A percentile compares a stretch with the other conserved stretches of the same genome.
Conservation (phyloP, 2,329 filamentous ascomycete genomes). For the Trichophaea hybrida region DNA sequence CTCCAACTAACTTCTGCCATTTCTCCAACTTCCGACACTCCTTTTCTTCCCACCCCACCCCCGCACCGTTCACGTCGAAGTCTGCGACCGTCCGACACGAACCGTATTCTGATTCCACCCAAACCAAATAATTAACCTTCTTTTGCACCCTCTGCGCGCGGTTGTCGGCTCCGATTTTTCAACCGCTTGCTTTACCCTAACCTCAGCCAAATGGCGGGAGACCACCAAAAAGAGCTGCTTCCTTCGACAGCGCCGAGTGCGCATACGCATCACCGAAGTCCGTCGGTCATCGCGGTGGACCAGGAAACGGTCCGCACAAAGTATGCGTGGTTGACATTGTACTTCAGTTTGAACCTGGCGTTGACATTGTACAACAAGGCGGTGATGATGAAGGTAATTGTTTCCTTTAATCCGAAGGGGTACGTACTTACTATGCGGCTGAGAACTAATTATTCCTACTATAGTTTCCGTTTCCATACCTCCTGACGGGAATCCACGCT, state of each 20-base stretch:
- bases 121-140: no score
- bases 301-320: conserved; percentile 29
- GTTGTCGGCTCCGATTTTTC: background rate
- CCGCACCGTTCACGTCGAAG: background rate
- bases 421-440: background rate
- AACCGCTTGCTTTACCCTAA: no score
- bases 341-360: conserved; percentile 39
- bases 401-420: background rate
- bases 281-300: background rate
- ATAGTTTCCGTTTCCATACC: conserved; percentile 47
- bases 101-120: no score
- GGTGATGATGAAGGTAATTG: conserved; percentile 37
- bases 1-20: background rate
- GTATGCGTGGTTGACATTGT: conserved; percentile 39
- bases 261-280: background rate
- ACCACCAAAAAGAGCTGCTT: background rate
- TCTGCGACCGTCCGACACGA: no score
- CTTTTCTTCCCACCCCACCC: background rate
- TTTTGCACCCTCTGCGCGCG: background rate
- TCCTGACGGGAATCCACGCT: conserved; percentile 45
- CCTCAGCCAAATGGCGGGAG: background rate
- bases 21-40: background rate
- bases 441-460: background rate
- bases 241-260: background rate
- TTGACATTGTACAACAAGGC: conserved; percentile 48